These are phyloP conservation scores for Dacryopinax spathularia DNA, from an alignment of 768 basidiomycete species.

Conservation along the genomic window DNA sequence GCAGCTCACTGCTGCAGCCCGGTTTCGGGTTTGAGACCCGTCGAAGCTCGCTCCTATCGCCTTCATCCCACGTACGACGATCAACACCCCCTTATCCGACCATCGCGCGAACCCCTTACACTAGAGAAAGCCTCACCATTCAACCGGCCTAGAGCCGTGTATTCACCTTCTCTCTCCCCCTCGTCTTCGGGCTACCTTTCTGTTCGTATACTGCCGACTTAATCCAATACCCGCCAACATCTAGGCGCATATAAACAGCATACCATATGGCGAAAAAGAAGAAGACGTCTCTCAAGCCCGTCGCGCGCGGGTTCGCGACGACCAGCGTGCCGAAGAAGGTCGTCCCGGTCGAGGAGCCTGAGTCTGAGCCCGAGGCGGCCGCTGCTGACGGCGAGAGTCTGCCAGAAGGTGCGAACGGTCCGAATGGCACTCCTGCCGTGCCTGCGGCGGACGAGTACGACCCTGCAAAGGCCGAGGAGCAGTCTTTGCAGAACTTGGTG, in stretches of 20 bases:
- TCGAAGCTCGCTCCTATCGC: not conserved
- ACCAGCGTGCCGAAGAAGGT: constrained; percentile 69
- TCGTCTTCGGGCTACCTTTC: not conserved
- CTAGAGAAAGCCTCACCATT: not conserved
- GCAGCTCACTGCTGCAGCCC: too few species aligned
- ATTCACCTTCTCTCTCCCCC: not conserved
- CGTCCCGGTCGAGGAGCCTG: constrained; percentile 1
- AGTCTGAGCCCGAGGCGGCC: not conserved
- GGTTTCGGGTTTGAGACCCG: too few species aligned
- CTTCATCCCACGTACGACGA: not conserved
- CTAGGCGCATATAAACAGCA: not conserved
- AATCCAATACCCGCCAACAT: not conserved
- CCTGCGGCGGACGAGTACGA: constrained; percentile 22
- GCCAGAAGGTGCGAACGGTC: constrained; percentile 7
- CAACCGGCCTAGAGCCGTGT: constrained; percentile 1
- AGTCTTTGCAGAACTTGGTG: constrained; percentile 51
- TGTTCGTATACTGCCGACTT: not conserved
- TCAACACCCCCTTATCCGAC: not conserved
- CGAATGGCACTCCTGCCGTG: constrained; percentile 21
- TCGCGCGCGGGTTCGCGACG: constrained; percentile 64
- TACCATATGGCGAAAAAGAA: constrained; percentile 63
- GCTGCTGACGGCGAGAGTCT: not conserved
- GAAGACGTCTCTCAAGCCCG: constrained; percentile 63
- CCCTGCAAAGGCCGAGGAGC: constrained; percentile 19
- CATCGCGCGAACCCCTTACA: not conserved